A percentile compares a stretch with the other conserved stretches of the same genome.
Evolutionary conservation across 2,329 filamentous ascomycete genomes (phyloP).

Genomic region (Diplodia seriata): DNA sequence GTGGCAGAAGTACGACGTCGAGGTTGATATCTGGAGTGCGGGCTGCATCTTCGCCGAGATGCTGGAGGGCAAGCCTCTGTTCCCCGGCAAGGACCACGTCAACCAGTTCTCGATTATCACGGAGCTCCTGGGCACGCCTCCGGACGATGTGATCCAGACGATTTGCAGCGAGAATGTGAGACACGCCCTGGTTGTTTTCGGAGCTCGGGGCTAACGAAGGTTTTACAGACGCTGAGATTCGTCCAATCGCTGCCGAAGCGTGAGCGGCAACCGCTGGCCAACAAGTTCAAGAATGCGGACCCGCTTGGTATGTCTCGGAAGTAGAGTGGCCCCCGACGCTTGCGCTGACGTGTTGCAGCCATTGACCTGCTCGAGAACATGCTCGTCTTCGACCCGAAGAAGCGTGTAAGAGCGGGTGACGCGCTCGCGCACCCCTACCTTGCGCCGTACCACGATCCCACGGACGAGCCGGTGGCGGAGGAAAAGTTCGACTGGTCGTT

Average conservation of each 20-base stretch:
- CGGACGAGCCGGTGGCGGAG: slow-evolving; percentile 91
- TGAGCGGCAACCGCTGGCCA: slow-evolving; percentile 80
- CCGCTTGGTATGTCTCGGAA: slow-evolving; percentile 68
- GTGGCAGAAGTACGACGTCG: slow-evolving; percentile 99
- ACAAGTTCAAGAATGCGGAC: slow-evolving; percentile 97
- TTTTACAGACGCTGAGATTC: slow-evolving; percentile 82
- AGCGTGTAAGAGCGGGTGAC: slow-evolving; percentile 85
- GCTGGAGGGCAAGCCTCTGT: slow-evolving; percentile 97
- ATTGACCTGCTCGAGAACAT: slow-evolving; percentile 94
- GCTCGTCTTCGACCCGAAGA: slow-evolving; percentile 98
- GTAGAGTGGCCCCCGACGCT: background rate
- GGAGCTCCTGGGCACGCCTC: slow-evolving; percentile 92
- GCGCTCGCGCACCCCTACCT: slow-evolving; percentile 93
- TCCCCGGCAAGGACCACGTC: slow-evolving; percentile 98
- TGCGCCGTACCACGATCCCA: slow-evolving; percentile 94
- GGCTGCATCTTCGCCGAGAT: slow-evolving; percentile 99
- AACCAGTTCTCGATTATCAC: slow-evolving; percentile 99
- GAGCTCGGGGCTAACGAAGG: slow-evolving; percentile 37
- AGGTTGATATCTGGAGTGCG: slow-evolving; percentile 99
- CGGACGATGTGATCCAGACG: slow-evolving; percentile 97
- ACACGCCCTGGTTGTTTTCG: slow-evolving; percentile 31
- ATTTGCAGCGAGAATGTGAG: slow-evolving; percentile 97
- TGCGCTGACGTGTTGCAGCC: slow-evolving; percentile 58
- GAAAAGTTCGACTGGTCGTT: slow-evolving; percentile 99
- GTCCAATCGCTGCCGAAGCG: slow-evolving; percentile 97